These are phyloP conservation scores for Cercophora sp. DNA, from an alignment of 495 filamentous ascomycete genomes.

Conservation along the genomic window DNA sequence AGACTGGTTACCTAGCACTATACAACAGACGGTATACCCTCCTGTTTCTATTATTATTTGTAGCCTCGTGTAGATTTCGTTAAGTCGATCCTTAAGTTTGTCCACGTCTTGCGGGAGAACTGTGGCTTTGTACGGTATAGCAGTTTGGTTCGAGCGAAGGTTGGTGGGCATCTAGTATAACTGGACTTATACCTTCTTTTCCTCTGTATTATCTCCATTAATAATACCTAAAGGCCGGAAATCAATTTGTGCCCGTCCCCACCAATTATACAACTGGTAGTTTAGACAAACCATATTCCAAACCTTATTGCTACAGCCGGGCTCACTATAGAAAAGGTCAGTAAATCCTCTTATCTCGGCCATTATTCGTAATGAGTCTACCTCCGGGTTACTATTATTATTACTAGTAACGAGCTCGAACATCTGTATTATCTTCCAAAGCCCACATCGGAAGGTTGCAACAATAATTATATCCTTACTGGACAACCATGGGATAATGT, in stretches of 20 bases:
- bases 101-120: slow-evolving; percentile 6
- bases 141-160: slow-evolving; percentile 1
- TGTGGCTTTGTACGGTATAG: slow-evolving; percentile 1
- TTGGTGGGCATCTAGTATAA: slow-evolving; percentile 4
- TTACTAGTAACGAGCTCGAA: background rate
- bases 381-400: background rate
- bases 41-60: slow-evolving; percentile 1
- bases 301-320: slow-evolving; percentile 4
- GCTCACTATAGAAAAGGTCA: slow-evolving; percentile 6
- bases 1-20: slow-evolving; percentile 3
- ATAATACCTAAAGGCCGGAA: slow-evolving; percentile 8
- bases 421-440: background rate
- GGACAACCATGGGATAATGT: background rate
- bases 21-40: slow-evolving; percentile 4
- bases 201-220: slow-evolving; percentile 1
- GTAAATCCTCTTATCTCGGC: background rate
- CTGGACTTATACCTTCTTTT: slow-evolving; percentile 9
- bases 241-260: slow-evolving; percentile 7
- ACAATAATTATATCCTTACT: background rate
- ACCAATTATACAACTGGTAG: slow-evolving; percentile 4
- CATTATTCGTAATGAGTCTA: background rate
- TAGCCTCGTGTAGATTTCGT: slow-evolving; percentile 5
- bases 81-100: slow-evolving; percentile 6
- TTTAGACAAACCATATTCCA: slow-evolving; percentile 10
- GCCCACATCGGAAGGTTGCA: background rate